Evolutionary conservation across 176 grass and related monocot species (phyloP), one percentile per base, ranked within the genome.

Genomic region (Carex kokanica): DNA sequence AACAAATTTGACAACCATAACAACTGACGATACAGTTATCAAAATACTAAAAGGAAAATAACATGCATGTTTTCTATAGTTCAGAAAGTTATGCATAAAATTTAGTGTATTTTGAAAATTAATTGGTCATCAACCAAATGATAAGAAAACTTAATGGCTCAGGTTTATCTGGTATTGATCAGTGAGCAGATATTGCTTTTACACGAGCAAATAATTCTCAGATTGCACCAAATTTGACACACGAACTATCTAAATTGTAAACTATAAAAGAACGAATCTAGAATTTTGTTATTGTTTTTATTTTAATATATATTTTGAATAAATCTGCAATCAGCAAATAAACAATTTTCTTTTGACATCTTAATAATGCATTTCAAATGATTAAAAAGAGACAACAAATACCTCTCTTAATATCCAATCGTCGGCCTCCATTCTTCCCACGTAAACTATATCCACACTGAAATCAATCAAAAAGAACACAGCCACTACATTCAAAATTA

Each of bases 341-440:
- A 65, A 6, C 38, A 67, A 25, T 38, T 29, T 84, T 5, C 73
- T 74, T 64, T 77, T 23, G 31, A n/a, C 52, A 23, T 10, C 56
- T 61, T 0, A 80, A 64, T 38, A 65, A 64, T 88, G 53, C 60
- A 78, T 21, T 82, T 54, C 0, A 16, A 0, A 65, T 57, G 67
- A 36, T 62, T 5, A 36, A 32, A 6, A 10, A 87, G 41, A 40
- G 70, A 64, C 27, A 83, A 34, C 73, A 82, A 36, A 47, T 89
- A 98, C 95, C 91, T 95, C 92, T 85, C 89, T 93, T 75, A 93
- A 85, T 38, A 98, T 98, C 96, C 96, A 98, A 78, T 88, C 90
- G 84, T 95, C 95, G 68, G 95, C 92, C 83, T 90, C 94, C 40
- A 88, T 78, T 4, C 89, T 86, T 16, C 65, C 32, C 6, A 93